Evolutionary conservation across 2,329 filamentous ascomycete genomes (phyloP), one percentile per base, ranked within the genome.

Genomic region (Colletotrichum trifolii): DNA sequence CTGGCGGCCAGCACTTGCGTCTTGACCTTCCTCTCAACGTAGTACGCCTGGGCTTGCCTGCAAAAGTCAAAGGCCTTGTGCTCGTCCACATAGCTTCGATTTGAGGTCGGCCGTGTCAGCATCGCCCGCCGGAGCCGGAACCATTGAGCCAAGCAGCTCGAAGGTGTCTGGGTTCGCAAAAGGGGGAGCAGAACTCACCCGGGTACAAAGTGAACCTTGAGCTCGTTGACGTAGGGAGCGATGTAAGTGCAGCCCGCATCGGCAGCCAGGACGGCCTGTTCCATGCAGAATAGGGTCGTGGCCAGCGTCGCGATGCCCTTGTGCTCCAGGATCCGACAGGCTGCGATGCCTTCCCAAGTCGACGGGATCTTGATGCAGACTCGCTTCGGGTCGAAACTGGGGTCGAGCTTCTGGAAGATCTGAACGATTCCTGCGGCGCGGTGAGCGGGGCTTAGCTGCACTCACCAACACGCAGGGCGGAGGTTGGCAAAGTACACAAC

Each of bases 191-290:
- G 4, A 25, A 71, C 75, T 69, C 72, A 85, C 80, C 74, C 77
- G 11, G 76, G 70, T 46, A 87, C 83, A 61, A 89, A 86, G 69
- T 90, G 87, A 6, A 89, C 88, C 67, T 83, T 85, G 45, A 91
- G 76, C 68, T 90, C 87, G 70, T 90, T 89, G 36, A 90, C 85
- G 67, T 89, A 91, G 0, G 89, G 88, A 0, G 88, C 86, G 47
- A 91, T 85, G 69, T 89, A 90, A 1, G 82, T 82, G 69, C 87
- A 90, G 4, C 82, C 80, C 0, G 82, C 84, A 54, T 87, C 83
- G 1, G 81, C 83, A 0, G 88, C 88, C 1, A 89, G 76, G 2
- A 80, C 79, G 0, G 87, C 88, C 71, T 90, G 88, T 45, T 85
- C 80, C 69, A 89, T 80, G 47, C 83, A 85, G 70, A 90, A 91